These are phyloP conservation scores for Alternaria arbusti DNA, from an alignment of 2,329 filamentous ascomycete species.

Conservation along the genomic window DNA sequence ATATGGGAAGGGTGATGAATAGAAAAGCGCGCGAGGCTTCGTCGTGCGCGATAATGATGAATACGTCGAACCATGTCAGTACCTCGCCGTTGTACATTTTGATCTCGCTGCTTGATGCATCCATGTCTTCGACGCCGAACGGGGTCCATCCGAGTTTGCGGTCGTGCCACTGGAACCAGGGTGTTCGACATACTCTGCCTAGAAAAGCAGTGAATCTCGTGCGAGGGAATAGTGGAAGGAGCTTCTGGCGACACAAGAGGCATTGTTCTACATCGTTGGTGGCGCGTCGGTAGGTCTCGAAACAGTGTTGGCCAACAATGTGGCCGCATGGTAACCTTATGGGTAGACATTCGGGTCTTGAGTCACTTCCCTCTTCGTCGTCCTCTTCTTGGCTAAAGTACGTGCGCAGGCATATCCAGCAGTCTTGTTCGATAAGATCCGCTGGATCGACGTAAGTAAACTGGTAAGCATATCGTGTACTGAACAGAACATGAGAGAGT, in stretches of 20 bases:
- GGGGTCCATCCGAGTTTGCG: background rate
- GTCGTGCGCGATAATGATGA: background rate
- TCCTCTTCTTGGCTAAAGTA: background rate
- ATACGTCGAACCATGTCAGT: background rate
- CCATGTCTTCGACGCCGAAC: background rate
- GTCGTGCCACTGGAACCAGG: background rate
- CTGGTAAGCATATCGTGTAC: background rate
- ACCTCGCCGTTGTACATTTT: background rate
- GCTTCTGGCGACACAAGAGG: background rate
- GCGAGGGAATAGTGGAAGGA: background rate
- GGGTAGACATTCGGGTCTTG: background rate
- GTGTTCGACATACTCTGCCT: background rate
- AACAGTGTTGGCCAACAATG: background rate
- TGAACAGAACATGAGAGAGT: background rate
- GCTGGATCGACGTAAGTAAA: background rate
- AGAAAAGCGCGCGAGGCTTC: background rate
- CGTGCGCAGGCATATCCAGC: background rate
- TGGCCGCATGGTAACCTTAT: background rate
- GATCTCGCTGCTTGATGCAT: background rate
- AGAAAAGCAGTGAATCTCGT: background rate
- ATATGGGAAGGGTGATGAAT: background rate
- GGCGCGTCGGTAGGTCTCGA: background rate
- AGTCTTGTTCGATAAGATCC: background rate
- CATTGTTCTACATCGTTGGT: background rate
- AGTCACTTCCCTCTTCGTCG: background rate